Evolutionary conservation across 2,329 filamentous ascomycete genomes (phyloP).

Genomic region (Colletotrichum spinosum): DNA sequence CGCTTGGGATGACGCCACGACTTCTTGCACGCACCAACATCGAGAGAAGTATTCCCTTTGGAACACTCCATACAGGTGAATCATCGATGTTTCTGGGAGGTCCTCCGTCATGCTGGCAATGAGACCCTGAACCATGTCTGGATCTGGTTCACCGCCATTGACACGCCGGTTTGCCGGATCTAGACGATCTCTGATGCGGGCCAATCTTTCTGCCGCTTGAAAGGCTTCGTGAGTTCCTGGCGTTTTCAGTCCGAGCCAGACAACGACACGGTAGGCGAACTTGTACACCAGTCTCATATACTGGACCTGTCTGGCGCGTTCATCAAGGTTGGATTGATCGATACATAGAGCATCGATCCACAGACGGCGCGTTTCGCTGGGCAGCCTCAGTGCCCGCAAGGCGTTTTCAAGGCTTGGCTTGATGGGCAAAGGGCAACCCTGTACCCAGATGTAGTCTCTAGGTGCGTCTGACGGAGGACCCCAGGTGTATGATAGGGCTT

Average conservation of each 20-base stretch:
- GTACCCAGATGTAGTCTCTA: conserved; percentile 31
- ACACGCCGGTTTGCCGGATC: not conserved
- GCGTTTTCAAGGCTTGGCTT: conserved; percentile 32
- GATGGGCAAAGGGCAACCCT: conserved; percentile 18
- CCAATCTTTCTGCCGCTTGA: conserved; percentile 21
- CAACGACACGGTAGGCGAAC: conserved; percentile 21
- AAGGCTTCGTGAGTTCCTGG: conserved; percentile 26
- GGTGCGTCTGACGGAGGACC: conserved; percentile 27
- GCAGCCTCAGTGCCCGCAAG: conserved; percentile 25
- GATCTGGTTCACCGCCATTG: not conserved
- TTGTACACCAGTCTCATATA: conserved; percentile 34
- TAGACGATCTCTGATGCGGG: conserved; percentile 25
- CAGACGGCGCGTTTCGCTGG: conserved; percentile 20
- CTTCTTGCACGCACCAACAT: conserved; percentile 33
- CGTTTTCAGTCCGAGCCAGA: conserved; percentile 29
- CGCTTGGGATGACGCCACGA: conserved; percentile 22
- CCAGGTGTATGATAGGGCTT: conserved; percentile 38
- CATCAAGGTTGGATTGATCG: conserved; percentile 36
- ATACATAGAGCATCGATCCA: conserved; percentile 45
- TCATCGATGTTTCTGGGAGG: conserved; percentile 21
- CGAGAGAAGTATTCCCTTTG: conserved; percentile 27
- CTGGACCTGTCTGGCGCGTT: conserved; percentile 31
- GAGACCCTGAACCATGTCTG: conserved; percentile 5
- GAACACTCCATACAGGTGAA: conserved; percentile 19
- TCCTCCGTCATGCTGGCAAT: conserved; percentile 21